phyloP scores from a whole-genome alignment of 1,139 yeast genomes.

The Keqinozyma sinolaborantium region DNA sequence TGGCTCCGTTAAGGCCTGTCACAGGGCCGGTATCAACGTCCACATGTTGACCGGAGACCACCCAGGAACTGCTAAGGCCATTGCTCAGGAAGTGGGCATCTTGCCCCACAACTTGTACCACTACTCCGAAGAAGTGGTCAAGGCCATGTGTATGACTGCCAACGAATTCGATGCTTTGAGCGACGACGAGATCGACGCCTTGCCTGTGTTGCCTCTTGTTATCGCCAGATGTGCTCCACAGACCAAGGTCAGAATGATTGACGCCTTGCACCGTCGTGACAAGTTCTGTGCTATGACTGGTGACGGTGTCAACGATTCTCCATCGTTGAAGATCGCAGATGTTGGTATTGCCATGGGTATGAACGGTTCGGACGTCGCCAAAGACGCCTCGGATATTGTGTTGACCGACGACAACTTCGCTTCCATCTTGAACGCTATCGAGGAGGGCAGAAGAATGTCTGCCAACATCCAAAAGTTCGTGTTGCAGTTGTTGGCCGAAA shows the following conservation, averaged over 20 bases:
- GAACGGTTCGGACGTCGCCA: slow-evolving; percentile 79
- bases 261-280: slow-evolving; percentile 70
- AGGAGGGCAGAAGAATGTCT: slow-evolving; percentile 82
- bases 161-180: slow-evolving; percentile 62
- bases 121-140: slow-evolving; percentile 57
- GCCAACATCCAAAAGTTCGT: slow-evolving; percentile 79
- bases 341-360: slow-evolving; percentile 89
- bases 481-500: slow-evolving; percentile 73
- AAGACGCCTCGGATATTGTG: slow-evolving; percentile 75
- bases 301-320: slow-evolving; percentile 85
- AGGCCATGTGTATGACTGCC: slow-evolving; percentile 76
- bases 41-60: slow-evolving; percentile 88
- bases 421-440: slow-evolving; percentile 72
- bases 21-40: slow-evolving; percentile 74
- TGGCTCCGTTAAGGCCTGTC: slow-evolving; percentile 64
- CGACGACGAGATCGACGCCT: slow-evolving; percentile 60
- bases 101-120: slow-evolving; percentile 67
- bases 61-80: slow-evolving; percentile 77
- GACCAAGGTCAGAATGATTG: slow-evolving; percentile 81
- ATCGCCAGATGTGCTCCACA: slow-evolving; percentile 86
- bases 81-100: slow-evolving; percentile 84
- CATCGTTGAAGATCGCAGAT: slow-evolving; percentile 75
- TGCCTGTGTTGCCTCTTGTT: slow-evolving; percentile 73
- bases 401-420: slow-evolving; percentile 76
- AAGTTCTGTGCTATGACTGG: slow-evolving; percentile 85